Percentiles rank a stretch among this genome's conserved stretches.
These are phyloP conservation scores for Isabelozyma heimii DNA, from an alignment of 805 yeast genomes.

Conservation along the genomic window DNA sequence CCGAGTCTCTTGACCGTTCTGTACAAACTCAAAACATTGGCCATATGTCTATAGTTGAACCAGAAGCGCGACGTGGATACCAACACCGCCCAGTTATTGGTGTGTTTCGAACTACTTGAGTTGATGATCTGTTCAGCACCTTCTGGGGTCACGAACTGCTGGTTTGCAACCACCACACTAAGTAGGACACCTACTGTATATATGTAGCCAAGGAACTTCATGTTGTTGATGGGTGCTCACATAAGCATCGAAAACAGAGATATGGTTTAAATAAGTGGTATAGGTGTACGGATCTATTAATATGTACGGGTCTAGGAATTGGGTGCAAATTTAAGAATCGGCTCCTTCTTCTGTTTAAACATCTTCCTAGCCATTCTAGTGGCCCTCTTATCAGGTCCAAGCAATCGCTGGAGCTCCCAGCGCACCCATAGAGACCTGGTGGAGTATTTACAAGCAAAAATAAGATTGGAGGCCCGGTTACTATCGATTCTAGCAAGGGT, in stretches of 20 bases:
- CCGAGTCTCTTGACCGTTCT: constrained; percentile 95
- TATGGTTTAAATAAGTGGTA: not conserved
- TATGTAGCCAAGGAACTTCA: not conserved
- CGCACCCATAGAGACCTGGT: constrained; percentile 19
- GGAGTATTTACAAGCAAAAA: constrained; percentile 30
- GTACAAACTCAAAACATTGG: constrained; percentile 90
- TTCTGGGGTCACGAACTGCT: constrained; percentile 10
- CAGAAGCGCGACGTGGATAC: constrained; percentile 96
- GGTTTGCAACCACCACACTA: constrained; percentile 4
- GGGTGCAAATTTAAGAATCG: not conserved
- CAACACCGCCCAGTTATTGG: constrained; percentile 78
- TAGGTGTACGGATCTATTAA: not conserved
- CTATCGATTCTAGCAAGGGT: constrained; percentile 7
- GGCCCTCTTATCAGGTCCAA: constrained; percentile 21
- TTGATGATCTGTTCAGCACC: constrained; percentile 20
- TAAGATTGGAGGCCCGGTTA: constrained; percentile 17
- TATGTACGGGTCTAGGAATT: not conserved
- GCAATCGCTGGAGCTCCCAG: constrained; percentile 27
- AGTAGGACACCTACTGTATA: not conserved
- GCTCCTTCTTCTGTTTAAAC: not conserved
- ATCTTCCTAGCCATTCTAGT: not conserved
- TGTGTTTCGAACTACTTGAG: constrained; percentile 44
- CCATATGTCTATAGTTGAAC: constrained; percentile 98
- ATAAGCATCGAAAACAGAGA: not conserved
- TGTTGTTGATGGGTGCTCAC: not conserved